Percentiles rank a stretch among this genome's conserved stretches.
Evolutionary conservation across 768 basidiomycete genomes (phyloP).

Genomic region (Ramaria sp.): DNA sequence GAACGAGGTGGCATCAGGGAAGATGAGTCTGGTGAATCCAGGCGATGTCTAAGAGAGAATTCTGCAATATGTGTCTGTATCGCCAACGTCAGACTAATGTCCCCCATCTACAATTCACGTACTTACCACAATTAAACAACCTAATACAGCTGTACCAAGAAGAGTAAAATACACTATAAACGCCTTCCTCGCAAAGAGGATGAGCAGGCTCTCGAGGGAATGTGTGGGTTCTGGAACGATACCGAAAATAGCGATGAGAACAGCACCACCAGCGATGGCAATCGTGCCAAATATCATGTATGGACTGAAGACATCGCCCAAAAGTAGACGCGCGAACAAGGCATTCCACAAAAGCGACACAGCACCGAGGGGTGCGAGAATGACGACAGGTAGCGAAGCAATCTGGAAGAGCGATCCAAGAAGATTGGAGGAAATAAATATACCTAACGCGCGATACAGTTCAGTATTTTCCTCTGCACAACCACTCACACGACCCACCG

Average conservation of each 20-base stretch:
- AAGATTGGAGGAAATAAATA: conserved; percentile 84
- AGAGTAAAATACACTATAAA: conserved; percentile 79
- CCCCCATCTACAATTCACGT: background rate
- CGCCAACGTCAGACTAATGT: background rate
- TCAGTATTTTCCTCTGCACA: background rate
- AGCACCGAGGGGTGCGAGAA: conserved; percentile 87
- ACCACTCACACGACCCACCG: conserved; percentile 23
- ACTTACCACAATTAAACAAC: conserved; percentile 55
- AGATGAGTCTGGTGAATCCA: conserved; percentile 24
- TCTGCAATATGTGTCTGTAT: conserved; percentile 63
- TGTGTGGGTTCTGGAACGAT: conserved; percentile 84
- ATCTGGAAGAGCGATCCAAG: conserved; percentile 87
- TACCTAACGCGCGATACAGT: conserved; percentile 22
- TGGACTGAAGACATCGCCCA: conserved; percentile 77
- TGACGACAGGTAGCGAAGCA: conserved; percentile 86
- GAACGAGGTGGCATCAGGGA: conserved; percentile 25
- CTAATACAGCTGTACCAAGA: conserved; percentile 46
- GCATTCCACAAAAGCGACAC: conserved; percentile 93
- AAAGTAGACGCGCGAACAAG: conserved; percentile 73
- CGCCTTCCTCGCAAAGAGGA: conserved; percentile 59
- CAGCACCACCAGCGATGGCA: conserved; percentile 80
- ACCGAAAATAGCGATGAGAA: conserved; percentile 84
- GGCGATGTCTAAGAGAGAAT: conserved; percentile 41
- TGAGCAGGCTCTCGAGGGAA: conserved; percentile 74
- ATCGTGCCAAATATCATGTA: conserved; percentile 82